Evolutionary conservation across 257 asterid species (phyloP).

Genomic region (Ajuga chamaepitys): DNA sequence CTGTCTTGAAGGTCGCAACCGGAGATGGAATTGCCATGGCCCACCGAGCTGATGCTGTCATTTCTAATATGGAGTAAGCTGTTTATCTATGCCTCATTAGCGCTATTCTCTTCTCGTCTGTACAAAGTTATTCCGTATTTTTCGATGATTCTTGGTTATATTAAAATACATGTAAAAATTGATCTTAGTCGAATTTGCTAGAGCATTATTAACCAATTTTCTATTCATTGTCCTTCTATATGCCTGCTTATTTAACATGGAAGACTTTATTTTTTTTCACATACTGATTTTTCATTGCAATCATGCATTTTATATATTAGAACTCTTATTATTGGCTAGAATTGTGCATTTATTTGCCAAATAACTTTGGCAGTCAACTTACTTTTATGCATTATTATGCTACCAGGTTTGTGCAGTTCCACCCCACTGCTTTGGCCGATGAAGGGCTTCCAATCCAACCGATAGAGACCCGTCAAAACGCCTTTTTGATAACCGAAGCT

Average conservation of each 20-base stretch:
- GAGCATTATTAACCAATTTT: not conserved
- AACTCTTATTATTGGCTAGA: not conserved
- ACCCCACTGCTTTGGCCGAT: conserved; percentile 96
- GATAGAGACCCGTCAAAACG: conserved; percentile 58
- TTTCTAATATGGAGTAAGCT: conserved; percentile 98
- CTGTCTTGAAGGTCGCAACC: conserved; percentile 69
- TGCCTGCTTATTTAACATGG: too few species aligned
- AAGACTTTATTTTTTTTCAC: not conserved
- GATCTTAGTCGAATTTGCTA: not conserved
- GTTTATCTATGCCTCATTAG: conserved; percentile 2
- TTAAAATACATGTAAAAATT: not conserved
- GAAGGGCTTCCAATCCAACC: conserved; percentile 89
- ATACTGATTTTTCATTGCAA: not conserved
- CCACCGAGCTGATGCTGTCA: conserved; percentile 92
- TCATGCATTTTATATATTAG: not conserved
- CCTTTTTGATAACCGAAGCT: conserved; percentile 91
- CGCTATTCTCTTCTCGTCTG: not conserved
- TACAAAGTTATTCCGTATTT: not conserved
- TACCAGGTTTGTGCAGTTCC: conserved; percentile 94
- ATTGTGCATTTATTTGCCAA: not conserved
- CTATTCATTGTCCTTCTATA: not conserved
- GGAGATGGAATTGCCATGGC: conserved; percentile 99
- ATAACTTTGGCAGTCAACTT: not conserved
- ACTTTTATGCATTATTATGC: not conserved
- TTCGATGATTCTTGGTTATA: not conserved